Conservation (phyloP, 2,329 filamentous ascomycete species). For the Fusarium sp. region DNA sequence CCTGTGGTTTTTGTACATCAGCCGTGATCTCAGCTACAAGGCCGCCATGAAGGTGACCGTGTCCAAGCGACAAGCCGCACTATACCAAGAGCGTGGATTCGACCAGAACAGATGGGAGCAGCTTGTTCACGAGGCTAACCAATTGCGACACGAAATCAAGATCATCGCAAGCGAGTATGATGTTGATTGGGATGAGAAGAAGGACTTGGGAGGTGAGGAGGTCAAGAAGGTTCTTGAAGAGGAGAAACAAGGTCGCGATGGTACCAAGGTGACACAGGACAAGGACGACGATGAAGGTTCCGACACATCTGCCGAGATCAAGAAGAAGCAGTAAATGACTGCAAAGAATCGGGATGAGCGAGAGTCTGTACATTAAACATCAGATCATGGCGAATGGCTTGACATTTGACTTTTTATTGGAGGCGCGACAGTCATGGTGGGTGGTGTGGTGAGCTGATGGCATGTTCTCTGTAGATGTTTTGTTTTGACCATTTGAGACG, state of each 20-base stretch:
- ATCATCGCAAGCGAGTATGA: conserved; percentile 87
- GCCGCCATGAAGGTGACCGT: conserved; percentile 90
- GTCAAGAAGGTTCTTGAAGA: conserved; percentile 67
- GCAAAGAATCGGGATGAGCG: background rate
- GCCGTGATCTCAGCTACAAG: conserved; percentile 87
- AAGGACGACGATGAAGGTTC: conserved; percentile 51
- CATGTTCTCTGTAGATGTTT: conserved; percentile 5
- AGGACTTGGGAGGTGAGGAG: conserved; percentile 76
- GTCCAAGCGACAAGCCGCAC: conserved; percentile 76
- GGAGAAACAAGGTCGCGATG: conserved; percentile 57
- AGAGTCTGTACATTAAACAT: conserved; percentile 17
- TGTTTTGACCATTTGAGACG: background rate
- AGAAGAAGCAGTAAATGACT: conserved; percentile 36
- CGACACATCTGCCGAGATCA: conserved; percentile 36
- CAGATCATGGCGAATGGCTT: conserved; percentile 30
- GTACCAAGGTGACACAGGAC: conserved; percentile 52
- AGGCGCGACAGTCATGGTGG: background rate
- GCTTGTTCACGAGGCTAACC: conserved; percentile 82
- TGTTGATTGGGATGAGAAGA: conserved; percentile 85
- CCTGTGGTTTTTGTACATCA: conserved; percentile 93
- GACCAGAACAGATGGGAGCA: conserved; percentile 81
- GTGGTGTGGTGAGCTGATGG: conserved; percentile 9
- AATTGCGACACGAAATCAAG: conserved; percentile 81
- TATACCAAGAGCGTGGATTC: conserved; percentile 82
- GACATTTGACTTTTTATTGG: background rate